Conservation (phyloP, 148 eudicot genomes). For the Vaccinium vitisidaea region DNA sequence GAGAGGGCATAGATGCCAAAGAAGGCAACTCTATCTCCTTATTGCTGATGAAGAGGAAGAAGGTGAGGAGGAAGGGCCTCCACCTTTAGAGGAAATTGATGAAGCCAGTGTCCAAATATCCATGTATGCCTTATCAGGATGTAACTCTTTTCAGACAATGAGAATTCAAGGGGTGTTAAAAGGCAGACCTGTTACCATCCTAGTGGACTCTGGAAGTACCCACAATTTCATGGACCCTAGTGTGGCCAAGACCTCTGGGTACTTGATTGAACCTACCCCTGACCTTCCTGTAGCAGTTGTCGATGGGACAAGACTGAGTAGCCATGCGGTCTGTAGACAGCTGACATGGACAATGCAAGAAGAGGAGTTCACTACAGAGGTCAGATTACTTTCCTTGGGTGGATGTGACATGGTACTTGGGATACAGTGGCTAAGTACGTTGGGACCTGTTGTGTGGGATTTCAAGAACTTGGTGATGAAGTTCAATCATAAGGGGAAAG, state of each 20-base stretch:
- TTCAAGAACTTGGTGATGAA: background rate
- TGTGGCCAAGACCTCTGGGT: background rate
- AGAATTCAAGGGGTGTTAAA: background rate
- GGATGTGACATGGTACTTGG: background rate
- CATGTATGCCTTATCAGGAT: background rate
- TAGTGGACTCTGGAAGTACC: background rate
- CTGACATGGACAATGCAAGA: background rate
- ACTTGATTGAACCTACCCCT: fast-evolving
- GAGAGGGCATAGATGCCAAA: too few species aligned
- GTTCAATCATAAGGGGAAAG: background rate
- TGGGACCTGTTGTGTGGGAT: background rate
- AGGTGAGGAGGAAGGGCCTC: too few species aligned
- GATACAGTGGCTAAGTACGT: background rate
- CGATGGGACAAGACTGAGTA: background rate
- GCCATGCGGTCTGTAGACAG: background rate
- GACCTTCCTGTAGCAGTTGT: background rate
- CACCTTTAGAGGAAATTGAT: too few species aligned
- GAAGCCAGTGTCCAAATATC: too few species aligned
- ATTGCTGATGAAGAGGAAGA: background rate
- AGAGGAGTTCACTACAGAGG: background rate
- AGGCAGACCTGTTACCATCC: background rate
- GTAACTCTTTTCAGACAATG: background rate
- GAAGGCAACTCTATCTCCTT: background rate
- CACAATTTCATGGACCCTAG: background rate
- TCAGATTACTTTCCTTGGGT: background rate